Percentiles rank a stretch among this genome's conserved stretches.
These are phyloP conservation scores for Naganishia liquefaciens DNA, from an alignment of 1,284 basidiomycete species.

Conservation along the genomic window DNA sequence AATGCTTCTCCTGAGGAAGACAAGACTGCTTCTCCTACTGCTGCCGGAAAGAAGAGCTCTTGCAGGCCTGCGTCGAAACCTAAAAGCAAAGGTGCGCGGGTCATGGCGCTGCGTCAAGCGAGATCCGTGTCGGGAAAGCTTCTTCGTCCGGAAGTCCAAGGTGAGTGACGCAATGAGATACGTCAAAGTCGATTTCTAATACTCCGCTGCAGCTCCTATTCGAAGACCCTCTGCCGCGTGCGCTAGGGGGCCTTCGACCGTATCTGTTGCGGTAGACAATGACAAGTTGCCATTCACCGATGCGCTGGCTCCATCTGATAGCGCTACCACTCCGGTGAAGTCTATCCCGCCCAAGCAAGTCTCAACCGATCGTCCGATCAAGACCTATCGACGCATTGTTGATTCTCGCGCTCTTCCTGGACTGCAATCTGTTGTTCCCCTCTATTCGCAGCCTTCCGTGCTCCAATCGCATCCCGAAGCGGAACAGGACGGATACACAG, in stretches of 20 bases:
- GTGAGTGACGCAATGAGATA: background rate
- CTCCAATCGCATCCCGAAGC: background rate
- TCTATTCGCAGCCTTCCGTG: background rate
- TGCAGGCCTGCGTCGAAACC: background rate
- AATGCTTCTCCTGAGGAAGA: background rate
- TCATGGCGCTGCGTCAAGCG: conserved; percentile 4
- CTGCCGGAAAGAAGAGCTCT: background rate
- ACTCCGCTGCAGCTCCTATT: background rate
- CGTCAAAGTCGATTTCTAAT: background rate
- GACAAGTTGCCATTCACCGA: background rate
- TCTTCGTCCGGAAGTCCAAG: background rate
- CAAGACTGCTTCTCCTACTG: background rate
- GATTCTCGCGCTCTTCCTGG: no score
- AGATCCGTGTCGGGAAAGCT: background rate
- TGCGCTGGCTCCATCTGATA: no score
- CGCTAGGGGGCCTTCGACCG: background rate
- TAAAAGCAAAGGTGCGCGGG: background rate
- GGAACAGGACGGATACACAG: background rate
- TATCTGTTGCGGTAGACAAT: background rate
- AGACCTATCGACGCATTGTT: no score
- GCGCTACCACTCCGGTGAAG: no score
- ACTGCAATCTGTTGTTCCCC: no score
- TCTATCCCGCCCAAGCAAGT: no score
- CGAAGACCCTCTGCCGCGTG: background rate
- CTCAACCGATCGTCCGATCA: no score